These are phyloP conservation scores for Debaryomycetaceae sp. DNA, from an alignment of 1,139 yeast species.

Conservation along the genomic window DNA sequence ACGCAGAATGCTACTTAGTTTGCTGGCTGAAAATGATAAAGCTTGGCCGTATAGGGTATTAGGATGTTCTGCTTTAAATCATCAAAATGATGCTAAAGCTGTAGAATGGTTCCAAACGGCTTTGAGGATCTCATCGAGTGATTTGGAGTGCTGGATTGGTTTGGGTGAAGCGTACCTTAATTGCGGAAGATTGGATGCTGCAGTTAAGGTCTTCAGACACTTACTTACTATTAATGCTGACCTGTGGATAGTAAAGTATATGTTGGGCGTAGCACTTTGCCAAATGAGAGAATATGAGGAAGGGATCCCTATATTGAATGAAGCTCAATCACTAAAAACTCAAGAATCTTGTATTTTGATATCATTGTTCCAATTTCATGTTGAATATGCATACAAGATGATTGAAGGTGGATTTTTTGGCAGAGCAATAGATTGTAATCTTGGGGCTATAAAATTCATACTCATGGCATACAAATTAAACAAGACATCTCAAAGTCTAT, in stretches of 20 bases:
- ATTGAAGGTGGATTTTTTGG: conserved; percentile 63
- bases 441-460: conserved; percentile 51
- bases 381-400: conserved; percentile 52
- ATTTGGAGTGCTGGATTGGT: conserved; percentile 85
- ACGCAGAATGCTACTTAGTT: conserved; percentile 44
- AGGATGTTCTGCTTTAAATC: conserved; percentile 75
- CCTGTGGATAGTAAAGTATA: conserved; percentile 58
- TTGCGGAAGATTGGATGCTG: conserved; percentile 85
- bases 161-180: conserved; percentile 87
- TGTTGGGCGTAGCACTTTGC: conserved; percentile 61
- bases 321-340: conserved; percentile 29
- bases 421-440: conserved; percentile 40
- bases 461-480: conserved; percentile 33
- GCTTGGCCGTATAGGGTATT: conserved; percentile 87
- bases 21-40: conserved; percentile 29
- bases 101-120: conserved; percentile 89
- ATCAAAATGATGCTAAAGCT: conserved; percentile 72
- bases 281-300: conserved; percentile 37
- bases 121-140: conserved; percentile 62
- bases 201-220: conserved; percentile 73
- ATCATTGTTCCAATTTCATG: conserved; percentile 55
- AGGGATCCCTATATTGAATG: conserved; percentile 29
- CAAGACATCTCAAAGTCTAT: conserved; percentile 42
- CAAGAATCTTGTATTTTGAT: conserved; percentile 55
- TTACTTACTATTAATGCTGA: conserved; percentile 49